Conservation (phyloP, 768 basidiomycete species). For the Crepidotus variabilis region DNA sequence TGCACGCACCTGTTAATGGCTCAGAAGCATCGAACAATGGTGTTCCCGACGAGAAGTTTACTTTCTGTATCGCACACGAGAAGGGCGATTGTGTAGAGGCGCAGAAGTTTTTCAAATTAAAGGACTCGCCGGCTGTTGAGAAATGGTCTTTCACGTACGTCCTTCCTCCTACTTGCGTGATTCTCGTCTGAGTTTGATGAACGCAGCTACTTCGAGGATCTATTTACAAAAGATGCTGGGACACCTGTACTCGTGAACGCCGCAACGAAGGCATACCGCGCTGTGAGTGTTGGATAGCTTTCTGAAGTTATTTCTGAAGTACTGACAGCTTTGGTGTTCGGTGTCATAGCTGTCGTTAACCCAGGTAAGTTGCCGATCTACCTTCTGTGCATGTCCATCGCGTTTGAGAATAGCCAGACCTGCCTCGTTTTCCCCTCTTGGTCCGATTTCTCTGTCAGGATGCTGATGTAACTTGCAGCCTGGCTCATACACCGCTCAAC, state of each 20-base stretch:
- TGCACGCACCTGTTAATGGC: slow-evolving; percentile 40
- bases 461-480: slow-evolving; percentile 19
- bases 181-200: neutral
- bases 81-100: slow-evolving; percentile 30
- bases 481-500: slow-evolving; percentile 35
- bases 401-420: too few relatives aligned
- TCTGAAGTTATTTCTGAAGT: neutral
- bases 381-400: neutral
- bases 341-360: slow-evolving; percentile 23
- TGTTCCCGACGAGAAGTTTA: slow-evolving; percentile 35
- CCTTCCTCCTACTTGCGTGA: neutral
- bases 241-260: slow-evolving; percentile 32
- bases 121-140: slow-evolving; percentile 24
- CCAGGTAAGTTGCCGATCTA: slow-evolving; percentile 15
- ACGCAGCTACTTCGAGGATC: slow-evolving; percentile 38
- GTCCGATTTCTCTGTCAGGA: neutral
- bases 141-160: slow-evolving; percentile 39
- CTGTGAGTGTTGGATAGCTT: slow-evolving; percentile 21
- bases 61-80: slow-evolving; percentile 32
- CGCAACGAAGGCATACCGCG: slow-evolving; percentile 39
- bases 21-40: slow-evolving; percentile 30
- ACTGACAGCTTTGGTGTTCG: neutral
- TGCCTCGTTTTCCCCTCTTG: too few relatives aligned
- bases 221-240: slow-evolving; percentile 36
- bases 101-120: slow-evolving; percentile 30